phyloP scores from a whole-genome alignment of 345 rosid species.

The Streptanthus diversifolius region DNA sequence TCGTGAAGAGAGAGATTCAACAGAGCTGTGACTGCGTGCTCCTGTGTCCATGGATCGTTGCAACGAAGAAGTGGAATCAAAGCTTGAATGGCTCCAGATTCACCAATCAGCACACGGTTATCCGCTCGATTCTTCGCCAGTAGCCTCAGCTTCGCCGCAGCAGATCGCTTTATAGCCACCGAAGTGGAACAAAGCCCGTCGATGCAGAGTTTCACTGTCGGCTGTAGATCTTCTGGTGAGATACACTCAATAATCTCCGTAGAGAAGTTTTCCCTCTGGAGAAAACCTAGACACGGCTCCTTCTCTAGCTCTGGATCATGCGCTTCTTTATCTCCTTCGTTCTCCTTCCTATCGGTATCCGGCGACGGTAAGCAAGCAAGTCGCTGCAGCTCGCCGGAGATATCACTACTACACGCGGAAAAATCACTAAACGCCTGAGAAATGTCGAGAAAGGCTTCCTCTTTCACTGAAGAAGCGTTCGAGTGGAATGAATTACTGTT shows the following conservation, averaged over 20 bases:
- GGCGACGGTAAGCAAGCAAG: slow-evolving; percentile 69
- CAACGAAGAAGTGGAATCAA: slow-evolving; percentile 75
- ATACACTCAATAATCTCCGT: slow-evolving; percentile 90
- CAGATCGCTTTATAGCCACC: slow-evolving; percentile 75
- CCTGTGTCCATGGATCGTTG: slow-evolving; percentile 89
- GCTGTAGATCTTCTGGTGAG: slow-evolving; percentile 96
- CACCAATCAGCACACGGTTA: slow-evolving; percentile 79
- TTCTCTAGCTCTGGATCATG: slow-evolving; percentile 37
- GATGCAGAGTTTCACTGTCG: slow-evolving; percentile 87
- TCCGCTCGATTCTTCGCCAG: slow-evolving; percentile 86
- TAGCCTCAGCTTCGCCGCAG: slow-evolving; percentile 85
- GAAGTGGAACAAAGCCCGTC: slow-evolving; percentile 74
- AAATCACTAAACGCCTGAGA: slow-evolving; percentile 81
- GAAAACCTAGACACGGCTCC: slow-evolving; percentile 80
- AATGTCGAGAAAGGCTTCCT: slow-evolving; percentile 53
- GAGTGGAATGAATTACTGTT: slow-evolving; percentile 41
- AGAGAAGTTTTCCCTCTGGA: slow-evolving; percentile 78
- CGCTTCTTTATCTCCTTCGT: not conserved
- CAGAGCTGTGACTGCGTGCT: slow-evolving; percentile 89
- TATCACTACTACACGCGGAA: slow-evolving; percentile 84
- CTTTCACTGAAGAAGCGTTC: slow-evolving; percentile 36
- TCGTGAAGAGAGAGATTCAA: slow-evolving; percentile 80
- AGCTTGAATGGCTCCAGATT: slow-evolving; percentile 90
- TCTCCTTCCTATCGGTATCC: slow-evolving; percentile 28
- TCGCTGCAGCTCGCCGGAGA: slow-evolving; percentile 87